These are phyloP conservation scores for Leccinum colubrinum DNA, from an alignment of 1,284 basidiomycete genomes.

Conservation along the genomic window DNA sequence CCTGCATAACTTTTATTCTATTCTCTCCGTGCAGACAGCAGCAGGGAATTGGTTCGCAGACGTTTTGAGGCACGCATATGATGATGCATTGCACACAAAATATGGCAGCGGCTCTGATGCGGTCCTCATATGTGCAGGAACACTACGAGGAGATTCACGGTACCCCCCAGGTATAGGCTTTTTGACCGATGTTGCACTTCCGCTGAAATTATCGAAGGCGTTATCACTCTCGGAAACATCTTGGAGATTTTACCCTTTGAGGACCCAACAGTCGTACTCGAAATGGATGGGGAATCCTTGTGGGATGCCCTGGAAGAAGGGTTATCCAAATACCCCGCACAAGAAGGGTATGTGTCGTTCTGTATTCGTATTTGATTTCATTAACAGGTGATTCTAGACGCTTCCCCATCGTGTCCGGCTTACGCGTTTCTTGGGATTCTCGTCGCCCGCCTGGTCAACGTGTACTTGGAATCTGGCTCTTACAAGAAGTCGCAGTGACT, in stretches of 20 bases:
- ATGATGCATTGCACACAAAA: conserved; percentile 68
- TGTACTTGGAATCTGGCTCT: conserved; percentile 71
- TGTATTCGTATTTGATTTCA: background rate
- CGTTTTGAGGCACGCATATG: conserved; percentile 82
- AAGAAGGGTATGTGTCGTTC: conserved; percentile 69
- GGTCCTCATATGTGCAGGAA: conserved; percentile 84
- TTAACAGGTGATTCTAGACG: conserved; percentile 49
- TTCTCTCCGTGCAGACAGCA: conserved; percentile 53
- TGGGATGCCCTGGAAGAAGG: conserved; percentile 83
- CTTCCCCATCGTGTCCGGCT: conserved; percentile 87
- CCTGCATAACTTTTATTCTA: background rate
- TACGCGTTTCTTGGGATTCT: conserved; percentile 88
- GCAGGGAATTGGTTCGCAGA: conserved; percentile 91
- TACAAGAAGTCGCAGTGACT: conserved; percentile 45
- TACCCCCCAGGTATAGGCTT: conserved; percentile 72
- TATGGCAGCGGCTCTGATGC: conserved; percentile 69
- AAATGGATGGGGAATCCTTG: conserved; percentile 78
- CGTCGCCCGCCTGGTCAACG: conserved; percentile 66
- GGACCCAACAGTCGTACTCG: conserved; percentile 81
- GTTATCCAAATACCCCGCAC: conserved; percentile 81
- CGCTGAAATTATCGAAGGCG: conserved; percentile 41
- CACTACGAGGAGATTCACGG: conserved; percentile 80
- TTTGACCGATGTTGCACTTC: background rate
- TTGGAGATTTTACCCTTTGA: conserved; percentile 90
- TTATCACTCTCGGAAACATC: conserved; percentile 80